Conservation (phyloP, 192 early-diverging fungal genomes). For the Spizellomyces punctatus region DNA sequence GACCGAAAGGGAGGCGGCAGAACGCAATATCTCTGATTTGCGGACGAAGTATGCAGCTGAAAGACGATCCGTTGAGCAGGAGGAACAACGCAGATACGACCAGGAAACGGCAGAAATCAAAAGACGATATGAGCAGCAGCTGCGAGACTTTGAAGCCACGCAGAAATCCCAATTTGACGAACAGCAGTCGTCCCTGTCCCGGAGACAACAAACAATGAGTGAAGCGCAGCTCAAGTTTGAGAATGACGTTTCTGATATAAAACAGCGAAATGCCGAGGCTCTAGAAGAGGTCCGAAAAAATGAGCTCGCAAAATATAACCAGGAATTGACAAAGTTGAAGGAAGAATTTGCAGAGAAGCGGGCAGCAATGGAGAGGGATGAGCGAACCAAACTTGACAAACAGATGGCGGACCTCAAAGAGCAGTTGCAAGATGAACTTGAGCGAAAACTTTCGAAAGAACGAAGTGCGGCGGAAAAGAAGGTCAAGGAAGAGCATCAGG, state of each 20-base stretch:
- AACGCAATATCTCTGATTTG: neutral
- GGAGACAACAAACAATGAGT: neutral
- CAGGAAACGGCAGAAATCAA: neutral
- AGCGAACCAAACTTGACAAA: slow-evolving; percentile 5
- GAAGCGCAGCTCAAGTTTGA: neutral
- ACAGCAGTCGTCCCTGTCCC: neutral
- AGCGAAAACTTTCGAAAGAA: neutral
- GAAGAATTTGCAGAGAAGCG: neutral
- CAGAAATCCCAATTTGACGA: neutral
- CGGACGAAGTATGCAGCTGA: neutral
- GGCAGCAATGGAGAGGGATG: slow-evolving; percentile 5
- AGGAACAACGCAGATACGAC: neutral
- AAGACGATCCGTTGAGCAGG: neutral
- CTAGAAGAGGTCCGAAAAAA: neutral
- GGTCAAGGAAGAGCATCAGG: slow-evolving; percentile 15
- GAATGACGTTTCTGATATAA: neutral
- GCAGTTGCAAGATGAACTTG: neutral
- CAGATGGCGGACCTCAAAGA: neutral
- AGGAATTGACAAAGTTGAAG: slow-evolving; percentile 6
- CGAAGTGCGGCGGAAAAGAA: neutral
- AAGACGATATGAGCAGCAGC: neutral
- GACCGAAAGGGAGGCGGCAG: neutral
- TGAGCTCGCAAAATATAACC: slow-evolving; percentile 3
- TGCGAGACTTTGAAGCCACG: neutral
- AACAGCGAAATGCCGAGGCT: slow-evolving; percentile 11